A percentile compares a stretch with the other conserved stretches of the same genome.
These are phyloP conservation scores for Austropuccinia psidii DNA, from an alignment of 1,284 basidiomycete genomes.

Conservation along the genomic window DNA sequence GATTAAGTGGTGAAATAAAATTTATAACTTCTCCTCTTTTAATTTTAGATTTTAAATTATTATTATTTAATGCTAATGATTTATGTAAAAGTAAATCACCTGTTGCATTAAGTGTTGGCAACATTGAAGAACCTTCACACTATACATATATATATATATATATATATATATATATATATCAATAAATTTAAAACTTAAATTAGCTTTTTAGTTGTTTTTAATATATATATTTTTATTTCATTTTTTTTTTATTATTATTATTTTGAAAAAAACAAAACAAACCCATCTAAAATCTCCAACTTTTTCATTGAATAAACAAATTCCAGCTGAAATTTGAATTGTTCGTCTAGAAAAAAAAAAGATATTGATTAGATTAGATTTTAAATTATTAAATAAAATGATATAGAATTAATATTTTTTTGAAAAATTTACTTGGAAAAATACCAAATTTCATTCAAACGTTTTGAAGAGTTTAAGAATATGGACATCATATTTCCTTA, in stretches of 20 bases:
- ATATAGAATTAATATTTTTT: no score
- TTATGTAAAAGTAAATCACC: conserved; percentile 34
- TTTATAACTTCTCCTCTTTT: conserved; percentile 25
- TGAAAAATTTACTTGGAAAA: no score
- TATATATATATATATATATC: not conserved
- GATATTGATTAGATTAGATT: not conserved
- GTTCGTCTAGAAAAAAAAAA: not conserved
- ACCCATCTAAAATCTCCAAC: conserved; percentile 34
- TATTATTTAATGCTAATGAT: not conserved
- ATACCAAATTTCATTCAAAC: no score
- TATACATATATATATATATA: not conserved
- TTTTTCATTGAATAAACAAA: conserved; percentile 32
- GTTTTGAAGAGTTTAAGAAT: no score
- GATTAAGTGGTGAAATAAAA: conserved; percentile 32
- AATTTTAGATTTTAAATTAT: not conserved
- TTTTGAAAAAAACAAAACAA: not conserved
- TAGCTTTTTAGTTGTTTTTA: not conserved
- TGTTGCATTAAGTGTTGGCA: conserved; percentile 29
- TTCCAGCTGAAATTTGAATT: conserved; percentile 10
- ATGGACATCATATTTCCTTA: no score
- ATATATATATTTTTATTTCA: not conserved
- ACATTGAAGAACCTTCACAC: conserved; percentile 35
- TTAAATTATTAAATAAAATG: no score
- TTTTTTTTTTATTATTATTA: not conserved
- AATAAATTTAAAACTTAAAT: not conserved